A percentile compares a stretch with the other conserved stretches of the same genome.
Evolutionary conservation across 176 grass and related monocot genomes (phyloP).

Genomic region (Triticum turgidum): DNA sequence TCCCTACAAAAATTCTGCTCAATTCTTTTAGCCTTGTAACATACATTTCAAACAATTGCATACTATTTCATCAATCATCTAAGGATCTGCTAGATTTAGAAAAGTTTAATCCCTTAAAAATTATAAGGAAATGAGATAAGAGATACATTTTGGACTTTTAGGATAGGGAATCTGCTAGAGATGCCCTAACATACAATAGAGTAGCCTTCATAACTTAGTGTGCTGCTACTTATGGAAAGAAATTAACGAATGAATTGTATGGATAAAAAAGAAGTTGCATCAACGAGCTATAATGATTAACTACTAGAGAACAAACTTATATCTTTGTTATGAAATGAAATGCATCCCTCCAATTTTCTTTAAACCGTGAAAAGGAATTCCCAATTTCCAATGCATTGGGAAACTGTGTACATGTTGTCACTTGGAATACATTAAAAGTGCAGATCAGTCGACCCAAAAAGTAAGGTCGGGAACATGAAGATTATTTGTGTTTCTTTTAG

Average conservation of each 20-base stretch:
- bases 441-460: neutral
- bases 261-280: neutral
- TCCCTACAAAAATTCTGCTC: no score
- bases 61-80: no score
- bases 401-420: neutral
- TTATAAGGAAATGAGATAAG: no score
- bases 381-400: neutral
- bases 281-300: constrained; percentile 1
- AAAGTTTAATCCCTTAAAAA: no score
- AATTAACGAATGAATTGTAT: neutral
- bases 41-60: no score
- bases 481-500: neutral
- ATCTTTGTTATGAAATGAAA: neutral
- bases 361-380: neutral
- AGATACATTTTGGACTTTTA: no score
- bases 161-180: no score
- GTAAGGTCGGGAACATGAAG: neutral
- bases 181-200: neutral
- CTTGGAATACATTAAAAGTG: neutral
- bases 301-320: neutral
- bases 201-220: neutral
- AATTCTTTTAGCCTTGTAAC: no score
- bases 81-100: no score
- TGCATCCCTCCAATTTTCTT: neutral
- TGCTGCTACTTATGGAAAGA: neutral